Evolutionary conservation across 768 basidiomycete species (phyloP), one percentile per base, ranked within the genome.

Genomic region (Infundibulicybe gibba): DNA sequence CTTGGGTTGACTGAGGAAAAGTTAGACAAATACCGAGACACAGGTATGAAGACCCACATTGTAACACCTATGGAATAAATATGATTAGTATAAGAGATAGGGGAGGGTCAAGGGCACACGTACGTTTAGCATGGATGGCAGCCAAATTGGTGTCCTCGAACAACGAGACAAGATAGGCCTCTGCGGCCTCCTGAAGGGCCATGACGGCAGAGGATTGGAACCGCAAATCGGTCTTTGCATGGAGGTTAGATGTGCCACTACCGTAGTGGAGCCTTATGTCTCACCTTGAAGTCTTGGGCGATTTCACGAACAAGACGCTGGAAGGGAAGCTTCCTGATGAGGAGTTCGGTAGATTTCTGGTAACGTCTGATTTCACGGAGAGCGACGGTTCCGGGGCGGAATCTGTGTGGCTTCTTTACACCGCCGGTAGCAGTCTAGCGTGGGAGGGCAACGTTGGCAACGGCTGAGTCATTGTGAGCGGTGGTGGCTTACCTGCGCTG

Each of bases 261-360:
- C 12, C n/a, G n/a, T n/a, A n/a, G n/a, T n/a, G n/a, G n/a, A n/a
- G n/a, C n/a, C n/a, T n/a, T n/a, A n/a, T n/a, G 25, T 57, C 72
- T 25, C 49, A 85, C 88, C 85, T 94, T 94, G 81, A 94, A 93
- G 69, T 91, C 91, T 70, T 93, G 90, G n/a, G 90, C 90, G 57
- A 94, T 93, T 73, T 94, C 87, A 78, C 91, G 91, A 54, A 97
- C 94, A 59, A 98, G 84, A 60, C 94, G 83, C 75, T 97, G 94
- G 93, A 97, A 97, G 57, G 95, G 95, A 53, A 98, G 90, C 85
- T 97, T 97, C 76, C 95, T 82, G 80, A 98, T 97, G 61, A 98
- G 83, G 56, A 99, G 86, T 80, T 97, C 95, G 54, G 95, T 97
- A 52, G 91, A 94, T 79, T 97, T 97, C 72, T 97, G 94, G 80